A percentile compares a stretch with the other conserved stretches of the same genome.
These are phyloP conservation scores for Blastobotrys illinoisensis DNA, from an alignment of 1,139 yeast species.

Conservation along the genomic window DNA sequence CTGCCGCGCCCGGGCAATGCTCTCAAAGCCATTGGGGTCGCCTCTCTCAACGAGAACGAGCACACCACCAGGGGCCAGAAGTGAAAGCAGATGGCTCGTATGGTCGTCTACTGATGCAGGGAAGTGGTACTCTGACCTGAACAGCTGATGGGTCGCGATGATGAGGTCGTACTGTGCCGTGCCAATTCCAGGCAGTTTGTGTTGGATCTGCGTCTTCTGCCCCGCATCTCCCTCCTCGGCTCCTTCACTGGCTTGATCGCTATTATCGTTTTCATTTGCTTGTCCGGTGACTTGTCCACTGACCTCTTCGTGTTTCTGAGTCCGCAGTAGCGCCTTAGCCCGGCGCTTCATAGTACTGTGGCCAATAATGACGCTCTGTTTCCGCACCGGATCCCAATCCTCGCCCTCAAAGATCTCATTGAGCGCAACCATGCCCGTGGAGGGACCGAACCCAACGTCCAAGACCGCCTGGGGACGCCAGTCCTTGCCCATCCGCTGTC, in stretches of 20 bases:
- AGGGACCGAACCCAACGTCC: constrained; percentile 89
- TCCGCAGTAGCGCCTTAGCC: constrained; percentile 67
- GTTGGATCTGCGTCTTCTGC: constrained; percentile 14
- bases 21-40: constrained; percentile 82
- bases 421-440: constrained; percentile 83
- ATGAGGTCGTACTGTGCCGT: constrained; percentile 60
- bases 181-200: constrained; percentile 18
- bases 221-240: constrained; percentile 11
- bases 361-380: constrained; percentile 72
- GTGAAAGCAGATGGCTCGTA: constrained; percentile 52
- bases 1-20: constrained; percentile 86
- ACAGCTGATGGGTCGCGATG: constrained; percentile 75
- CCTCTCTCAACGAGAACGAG: constrained; percentile 82
- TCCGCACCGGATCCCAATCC: constrained; percentile 52
- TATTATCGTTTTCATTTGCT: no score
- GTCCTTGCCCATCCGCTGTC: constrained; percentile 44
- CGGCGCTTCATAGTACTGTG: constrained; percentile 69
- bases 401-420: constrained; percentile 68
- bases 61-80: constrained; percentile 73
- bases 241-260: constrained; percentile 17
- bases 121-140: constrained; percentile 49
- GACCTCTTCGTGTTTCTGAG: constrained; percentile 43
- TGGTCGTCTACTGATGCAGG: constrained; percentile 71
- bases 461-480: constrained; percentile 65
- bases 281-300: no score